phyloP scores from a whole-genome alignment of 2,329 filamentous ascomycete genomes.

The Neofusicoccum parvum region DNA sequence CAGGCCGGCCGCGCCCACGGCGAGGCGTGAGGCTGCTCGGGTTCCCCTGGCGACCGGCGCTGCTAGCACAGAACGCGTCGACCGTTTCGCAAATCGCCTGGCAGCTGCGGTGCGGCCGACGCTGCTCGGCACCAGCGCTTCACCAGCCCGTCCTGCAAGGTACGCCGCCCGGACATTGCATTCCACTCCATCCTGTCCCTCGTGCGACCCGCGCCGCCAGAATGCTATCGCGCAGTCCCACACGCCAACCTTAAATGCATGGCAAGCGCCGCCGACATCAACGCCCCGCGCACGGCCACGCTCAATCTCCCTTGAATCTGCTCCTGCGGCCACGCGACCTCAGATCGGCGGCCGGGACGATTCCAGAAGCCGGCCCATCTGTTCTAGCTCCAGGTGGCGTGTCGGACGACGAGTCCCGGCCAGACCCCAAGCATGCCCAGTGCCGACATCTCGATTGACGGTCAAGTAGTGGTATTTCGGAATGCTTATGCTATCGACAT shows the following conservation, averaged over 20 bases:
- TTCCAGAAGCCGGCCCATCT: background rate
- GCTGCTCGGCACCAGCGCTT: slow-evolving; percentile 6
- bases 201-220: background rate
- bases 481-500: background rate
- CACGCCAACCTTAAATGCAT: slow-evolving; percentile 13
- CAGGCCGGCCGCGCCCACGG: background rate
- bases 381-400: background rate
- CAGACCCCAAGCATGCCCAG: background rate
- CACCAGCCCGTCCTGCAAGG: slow-evolving; percentile 12
- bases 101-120: background rate
- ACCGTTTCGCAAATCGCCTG: slow-evolving; percentile 6
- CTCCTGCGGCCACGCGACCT: background rate
- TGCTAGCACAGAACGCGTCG: background rate
- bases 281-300: background rate
- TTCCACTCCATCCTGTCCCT: slow-evolving; percentile 7
- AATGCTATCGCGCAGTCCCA: background rate
- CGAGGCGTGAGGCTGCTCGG: background rate
- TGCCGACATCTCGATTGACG: background rate
- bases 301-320: background rate
- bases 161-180: slow-evolving; percentile 20
- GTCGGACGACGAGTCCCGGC: background rate
- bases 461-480: background rate
- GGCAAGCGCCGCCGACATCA: background rate
- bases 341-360: background rate
- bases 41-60: slow-evolving; percentile 3